A percentile compares a stretch with the other conserved stretches of the same genome.
Evolutionary conservation across 1,284 basidiomycete species (phyloP).

Genomic region (Anthracocystis walkeri): DNA sequence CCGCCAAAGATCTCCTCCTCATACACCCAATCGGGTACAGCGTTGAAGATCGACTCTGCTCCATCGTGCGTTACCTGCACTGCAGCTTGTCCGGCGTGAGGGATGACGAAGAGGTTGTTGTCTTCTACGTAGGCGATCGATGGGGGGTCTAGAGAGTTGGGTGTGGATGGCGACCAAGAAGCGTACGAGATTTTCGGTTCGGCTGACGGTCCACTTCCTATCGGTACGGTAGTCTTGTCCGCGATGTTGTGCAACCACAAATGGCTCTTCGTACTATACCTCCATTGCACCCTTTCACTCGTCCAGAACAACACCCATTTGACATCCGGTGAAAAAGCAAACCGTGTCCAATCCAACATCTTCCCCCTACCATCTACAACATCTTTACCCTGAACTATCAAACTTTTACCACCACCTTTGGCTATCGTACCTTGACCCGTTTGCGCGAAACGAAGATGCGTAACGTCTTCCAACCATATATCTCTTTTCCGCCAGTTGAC

Average conservation of each 20-base stretch:
- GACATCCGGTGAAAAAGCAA: constrained; percentile 57
- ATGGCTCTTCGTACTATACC: constrained; percentile 86
- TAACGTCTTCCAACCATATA: constrained; percentile 63
- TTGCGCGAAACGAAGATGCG: constrained; percentile 46
- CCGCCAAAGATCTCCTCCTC: constrained; percentile 75
- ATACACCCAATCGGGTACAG: constrained; percentile 84
- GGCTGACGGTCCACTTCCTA: constrained; percentile 30
- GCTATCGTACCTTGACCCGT: constrained; percentile 58
- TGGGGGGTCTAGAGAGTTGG: constrained; percentile 16
- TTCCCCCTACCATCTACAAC: constrained; percentile 44
- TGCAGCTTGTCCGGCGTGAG: constrained; percentile 68
- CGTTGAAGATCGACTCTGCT: constrained; percentile 87
- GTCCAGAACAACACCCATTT: constrained; percentile 55
- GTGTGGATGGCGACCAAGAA: constrained; percentile 32
- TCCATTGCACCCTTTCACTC: constrained; percentile 80
- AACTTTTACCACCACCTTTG: constrained; percentile 49
- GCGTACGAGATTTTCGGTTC: constrained; percentile 41
- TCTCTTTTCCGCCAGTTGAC: constrained; percentile 49
- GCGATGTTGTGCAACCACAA: constrained; percentile 83
- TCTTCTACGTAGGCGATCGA: constrained; percentile 53
- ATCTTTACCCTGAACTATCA: constrained; percentile 53
- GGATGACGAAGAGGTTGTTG: constrained; percentile 57
- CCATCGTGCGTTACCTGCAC: constrained; percentile 86
- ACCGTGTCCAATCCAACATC: constrained; percentile 51
- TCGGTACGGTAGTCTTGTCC: constrained; percentile 76